Evolutionary conservation across 768 basidiomycete genomes (phyloP), one percentile per base, ranked within the genome.

Genomic region (Chlorophyllum brunneum): DNA sequence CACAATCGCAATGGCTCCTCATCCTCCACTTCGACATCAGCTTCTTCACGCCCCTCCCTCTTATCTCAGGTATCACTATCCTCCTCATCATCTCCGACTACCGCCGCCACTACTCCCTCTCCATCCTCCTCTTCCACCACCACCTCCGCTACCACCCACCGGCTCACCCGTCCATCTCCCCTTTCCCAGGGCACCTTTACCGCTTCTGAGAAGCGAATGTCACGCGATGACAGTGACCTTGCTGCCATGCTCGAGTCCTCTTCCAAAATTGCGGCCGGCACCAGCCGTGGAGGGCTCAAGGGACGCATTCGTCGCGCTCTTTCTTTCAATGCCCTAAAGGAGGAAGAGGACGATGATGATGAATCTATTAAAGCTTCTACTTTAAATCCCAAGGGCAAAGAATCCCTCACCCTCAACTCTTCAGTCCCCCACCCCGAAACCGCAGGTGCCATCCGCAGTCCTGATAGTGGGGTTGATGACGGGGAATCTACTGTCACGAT

Each of bases 171-270:
- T 40, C 85, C 85, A 6, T 87, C 86, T 18, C 87, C 88, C 29
- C 70, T 87, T 23, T 85, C 85, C 16, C 85, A 88, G 64, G 82
- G 80, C 41, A 79, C 70, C 51, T 79, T 76, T 54, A 76, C 81
- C 7, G 80, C 81, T 23, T 67, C 80, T 2, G 87, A 89, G 65
- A 82, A 85, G 61, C 82, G 88, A 47, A 86, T 87, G 79, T 88
- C 88, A 18, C 78, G 80, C 54, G 85, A 88, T 67, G 86, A 89
- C 60, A 85, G 81, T 52, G 85, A 88, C 68, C 71, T 86, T 24
- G 78, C 76, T 1, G 70, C 80, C 40, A 76, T 84, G 70, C 67
- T 75, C 39, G 62, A 63, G 5, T 77, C 79, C 58, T 59, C 71
- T 37, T 62, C 66, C 11, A 70, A 70, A 6, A 63, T 64, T 33